Conservation (phyloP, 1,284 basidiomycete species). For the Takashimella koratensis region DNA sequence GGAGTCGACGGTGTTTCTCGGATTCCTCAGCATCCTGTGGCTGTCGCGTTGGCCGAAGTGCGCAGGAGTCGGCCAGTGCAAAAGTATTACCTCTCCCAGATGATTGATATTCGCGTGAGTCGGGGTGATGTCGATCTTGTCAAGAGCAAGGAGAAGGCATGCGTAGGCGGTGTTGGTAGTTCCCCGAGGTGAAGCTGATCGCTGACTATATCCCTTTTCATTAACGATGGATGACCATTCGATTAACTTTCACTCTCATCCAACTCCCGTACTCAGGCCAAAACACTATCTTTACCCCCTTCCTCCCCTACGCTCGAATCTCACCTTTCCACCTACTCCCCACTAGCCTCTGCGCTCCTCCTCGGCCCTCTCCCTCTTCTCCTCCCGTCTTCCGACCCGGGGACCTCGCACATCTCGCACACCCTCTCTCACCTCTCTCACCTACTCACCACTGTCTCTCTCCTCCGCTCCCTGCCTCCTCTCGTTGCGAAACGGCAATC, state of each 20-base stretch:
- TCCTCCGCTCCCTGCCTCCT: constrained; percentile 72
- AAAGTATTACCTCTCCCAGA: constrained; percentile 72
- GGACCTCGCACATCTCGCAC: constrained; percentile 65
- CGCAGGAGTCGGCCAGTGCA: constrained; percentile 51
- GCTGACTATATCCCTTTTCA: no score
- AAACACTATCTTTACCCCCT: constrained; percentile 63
- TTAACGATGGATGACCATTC: background rate
- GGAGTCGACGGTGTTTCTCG: constrained; percentile 24
- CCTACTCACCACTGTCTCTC: constrained; percentile 51
- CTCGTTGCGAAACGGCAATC: constrained; percentile 66
- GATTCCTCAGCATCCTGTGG: constrained; percentile 73
- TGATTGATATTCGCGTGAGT: constrained; percentile 79
- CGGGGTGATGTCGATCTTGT: background rate
- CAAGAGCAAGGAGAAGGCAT: no score
- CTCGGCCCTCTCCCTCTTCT: constrained; percentile 74
- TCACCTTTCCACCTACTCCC: constrained; percentile 67
- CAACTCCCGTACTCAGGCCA: constrained; percentile 55
- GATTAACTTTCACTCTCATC: background rate
- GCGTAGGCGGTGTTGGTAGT: no score
- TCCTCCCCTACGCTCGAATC: constrained; percentile 66
- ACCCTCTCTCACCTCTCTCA: constrained; percentile 57
- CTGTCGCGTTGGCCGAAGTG: constrained; percentile 65
- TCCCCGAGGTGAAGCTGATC: no score
- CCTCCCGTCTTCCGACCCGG: constrained; percentile 53
- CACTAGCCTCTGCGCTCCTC: constrained; percentile 72